These are phyloP conservation scores for Cyanodermella asteris DNA, from an alignment of 2,329 filamentous ascomycete genomes.

Conservation along the genomic window DNA sequence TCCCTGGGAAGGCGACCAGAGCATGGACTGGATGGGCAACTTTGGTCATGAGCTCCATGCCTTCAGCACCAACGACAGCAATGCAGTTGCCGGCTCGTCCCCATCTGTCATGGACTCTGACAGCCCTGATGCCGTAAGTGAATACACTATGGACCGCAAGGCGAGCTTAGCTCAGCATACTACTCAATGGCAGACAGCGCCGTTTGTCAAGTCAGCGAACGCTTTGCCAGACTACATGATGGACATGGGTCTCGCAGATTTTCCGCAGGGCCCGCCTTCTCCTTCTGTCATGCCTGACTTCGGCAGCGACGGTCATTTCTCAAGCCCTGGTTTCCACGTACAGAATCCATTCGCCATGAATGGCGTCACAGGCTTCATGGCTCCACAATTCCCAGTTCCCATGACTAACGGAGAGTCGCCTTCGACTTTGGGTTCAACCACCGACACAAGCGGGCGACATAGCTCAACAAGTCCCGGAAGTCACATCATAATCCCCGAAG, in stretches of 20 bases:
- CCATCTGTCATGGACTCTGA: conserved; percentile 90
- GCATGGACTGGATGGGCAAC: conserved; percentile 65
- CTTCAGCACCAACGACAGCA: conserved; percentile 48
- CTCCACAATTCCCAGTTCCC: no score
- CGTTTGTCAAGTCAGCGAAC: no score
- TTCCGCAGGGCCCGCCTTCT: no score
- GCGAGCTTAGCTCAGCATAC: conserved; percentile 9
- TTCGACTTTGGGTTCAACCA: no score
- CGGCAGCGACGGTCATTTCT: no score
- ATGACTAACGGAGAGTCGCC: no score
- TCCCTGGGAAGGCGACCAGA: conserved; percentile 50
- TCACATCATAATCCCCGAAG: conserved; percentile 44
- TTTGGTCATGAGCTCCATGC: conserved; percentile 62
- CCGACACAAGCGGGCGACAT: conserved; percentile 40
- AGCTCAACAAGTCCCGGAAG: conserved; percentile 38
- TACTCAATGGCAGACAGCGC: conserved; percentile 14
- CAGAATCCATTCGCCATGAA: no score
- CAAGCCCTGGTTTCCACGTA: no score
- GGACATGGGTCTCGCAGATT: no score
- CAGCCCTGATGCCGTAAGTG: conserved; percentile 77
- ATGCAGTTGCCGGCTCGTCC: conserved; percentile 76
- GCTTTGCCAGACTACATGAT: no score
- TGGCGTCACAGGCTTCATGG: no score
- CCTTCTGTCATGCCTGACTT: no score
- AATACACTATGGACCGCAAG: conserved; percentile 72